Percentiles rank a stretch among this genome's conserved stretches.
These are phyloP conservation scores for Plantago elongata DNA, from an alignment of 257 asterid species.

Conservation along the genomic window DNA sequence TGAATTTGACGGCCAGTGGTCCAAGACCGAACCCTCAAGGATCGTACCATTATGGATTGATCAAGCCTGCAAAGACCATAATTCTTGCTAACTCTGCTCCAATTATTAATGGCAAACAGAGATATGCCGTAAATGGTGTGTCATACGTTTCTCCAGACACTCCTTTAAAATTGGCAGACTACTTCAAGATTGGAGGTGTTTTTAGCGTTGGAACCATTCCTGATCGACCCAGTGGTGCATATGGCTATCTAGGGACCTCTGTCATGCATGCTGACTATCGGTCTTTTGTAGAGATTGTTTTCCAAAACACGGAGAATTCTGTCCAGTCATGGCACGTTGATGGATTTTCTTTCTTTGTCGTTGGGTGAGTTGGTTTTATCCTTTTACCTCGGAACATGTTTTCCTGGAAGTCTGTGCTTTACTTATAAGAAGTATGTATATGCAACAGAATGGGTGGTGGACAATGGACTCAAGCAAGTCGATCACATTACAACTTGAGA, in stretches of 20 bases:
- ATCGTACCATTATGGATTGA: constrained; percentile 87
- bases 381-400: background rate
- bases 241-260: constrained; percentile 57
- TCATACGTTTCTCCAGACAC: constrained; percentile 67
- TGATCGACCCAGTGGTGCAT: constrained; percentile 51
- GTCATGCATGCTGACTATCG: constrained; percentile 77
- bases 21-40: constrained; percentile 99
- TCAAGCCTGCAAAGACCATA: constrained; percentile 71
- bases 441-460: constrained; percentile 79
- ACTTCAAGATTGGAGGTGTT: constrained; percentile 84
- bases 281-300: constrained; percentile 67
- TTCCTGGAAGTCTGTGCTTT: background rate
- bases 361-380: constrained; percentile 52
- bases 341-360: constrained; percentile 84
- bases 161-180: constrained; percentile 81
- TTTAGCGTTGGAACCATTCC: constrained; percentile 62
- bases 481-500: constrained; percentile 57
- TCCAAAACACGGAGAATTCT: constrained; percentile 74
- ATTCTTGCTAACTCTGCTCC: constrained; percentile 89
- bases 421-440: constrained; percentile 4
- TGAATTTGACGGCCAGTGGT: constrained; percentile 89
- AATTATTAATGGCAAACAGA: constrained; percentile 61
- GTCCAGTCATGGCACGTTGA: constrained; percentile 95
- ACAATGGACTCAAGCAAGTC: constrained; percentile 71
- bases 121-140: constrained; percentile 86